These are phyloP conservation scores for Cyclotella cryptica DNA, from an alignment of 108 stramenopile genomes.

Conservation along the genomic window DNA sequence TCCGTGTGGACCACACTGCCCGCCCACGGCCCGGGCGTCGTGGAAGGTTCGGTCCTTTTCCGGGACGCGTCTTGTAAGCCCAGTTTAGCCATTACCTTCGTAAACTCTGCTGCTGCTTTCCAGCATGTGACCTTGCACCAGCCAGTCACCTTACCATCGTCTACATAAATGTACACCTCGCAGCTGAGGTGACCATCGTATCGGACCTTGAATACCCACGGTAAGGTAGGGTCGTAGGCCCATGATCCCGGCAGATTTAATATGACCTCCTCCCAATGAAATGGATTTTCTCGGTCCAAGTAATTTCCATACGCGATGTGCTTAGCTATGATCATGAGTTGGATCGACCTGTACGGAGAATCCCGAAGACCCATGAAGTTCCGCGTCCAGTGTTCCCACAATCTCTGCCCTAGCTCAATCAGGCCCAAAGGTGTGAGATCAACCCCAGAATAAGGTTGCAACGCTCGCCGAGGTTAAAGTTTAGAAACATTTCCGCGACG, in stretches of 20 bases:
- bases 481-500: slow-evolving; percentile 31
- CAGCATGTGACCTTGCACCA: not conserved
- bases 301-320: slow-evolving; percentile 15
- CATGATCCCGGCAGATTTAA: not conserved
- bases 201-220: too few relatives aligned
- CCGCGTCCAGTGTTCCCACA: too few relatives aligned
- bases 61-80: too few relatives aligned
- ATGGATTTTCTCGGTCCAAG: slow-evolving; percentile 6
- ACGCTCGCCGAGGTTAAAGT: slow-evolving; percentile 24
- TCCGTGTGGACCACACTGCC: too few relatives aligned
- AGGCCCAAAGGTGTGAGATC: slow-evolving; percentile 30
- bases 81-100: not conserved
- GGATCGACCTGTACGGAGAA: not conserved
- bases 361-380: too few relatives aligned
- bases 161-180: not conserved
- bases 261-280: too few relatives aligned
- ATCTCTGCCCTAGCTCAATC: not conserved
- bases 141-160: too few relatives aligned
- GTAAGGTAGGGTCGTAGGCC: slow-evolving; percentile 23
- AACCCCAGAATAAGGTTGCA: slow-evolving; percentile 37
- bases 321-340: slow-evolving; percentile 21
- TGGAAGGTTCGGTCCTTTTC: too few relatives aligned
- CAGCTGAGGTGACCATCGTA: not conserved
- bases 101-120: not conserved
- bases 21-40: too few relatives aligned